Conservation (phyloP, 208 protist genomes). For the Phytomonas sp. region DNA sequence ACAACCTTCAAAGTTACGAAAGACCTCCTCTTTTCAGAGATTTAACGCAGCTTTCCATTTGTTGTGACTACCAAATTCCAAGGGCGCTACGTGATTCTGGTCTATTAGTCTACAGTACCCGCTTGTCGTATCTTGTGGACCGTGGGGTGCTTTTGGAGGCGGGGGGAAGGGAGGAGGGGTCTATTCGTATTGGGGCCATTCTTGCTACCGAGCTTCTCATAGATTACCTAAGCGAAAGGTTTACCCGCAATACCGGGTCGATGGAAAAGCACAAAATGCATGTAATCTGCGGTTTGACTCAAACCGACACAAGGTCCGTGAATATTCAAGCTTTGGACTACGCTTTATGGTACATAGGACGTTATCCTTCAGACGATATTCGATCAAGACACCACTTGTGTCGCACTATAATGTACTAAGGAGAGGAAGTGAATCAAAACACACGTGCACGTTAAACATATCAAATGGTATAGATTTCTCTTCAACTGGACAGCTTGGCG, state of each 20-base stretch:
- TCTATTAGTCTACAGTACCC: constrained; percentile 42
- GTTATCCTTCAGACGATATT: constrained; percentile 20
- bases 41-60: constrained; percentile 42
- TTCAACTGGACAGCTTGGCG: not conserved
- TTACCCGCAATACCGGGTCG: not conserved
- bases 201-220: constrained; percentile 39
- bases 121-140: constrained; percentile 39
- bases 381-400: constrained; percentile 52
- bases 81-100: constrained; percentile 59
- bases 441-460: not conserved
- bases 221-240: constrained; percentile 21
- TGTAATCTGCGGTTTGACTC: not conserved
- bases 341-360: constrained; percentile 71
- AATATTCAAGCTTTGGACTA: constrained; percentile 44
- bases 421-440: not conserved
- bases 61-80: constrained; percentile 86
- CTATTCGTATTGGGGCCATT: constrained; percentile 59
- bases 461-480: not conserved
- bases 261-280: not conserved
- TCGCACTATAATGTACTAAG: constrained; percentile 56
- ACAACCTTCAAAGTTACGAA: not conserved
- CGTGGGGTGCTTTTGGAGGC: constrained; percentile 31
- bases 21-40: constrained; percentile 38
- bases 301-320: constrained; percentile 2
- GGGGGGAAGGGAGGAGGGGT: constrained; percentile 41